These are phyloP conservation scores for Monosporascus sp. DNA, from an alignment of 2,329 filamentous ascomycete species.

Conservation along the genomic window DNA sequence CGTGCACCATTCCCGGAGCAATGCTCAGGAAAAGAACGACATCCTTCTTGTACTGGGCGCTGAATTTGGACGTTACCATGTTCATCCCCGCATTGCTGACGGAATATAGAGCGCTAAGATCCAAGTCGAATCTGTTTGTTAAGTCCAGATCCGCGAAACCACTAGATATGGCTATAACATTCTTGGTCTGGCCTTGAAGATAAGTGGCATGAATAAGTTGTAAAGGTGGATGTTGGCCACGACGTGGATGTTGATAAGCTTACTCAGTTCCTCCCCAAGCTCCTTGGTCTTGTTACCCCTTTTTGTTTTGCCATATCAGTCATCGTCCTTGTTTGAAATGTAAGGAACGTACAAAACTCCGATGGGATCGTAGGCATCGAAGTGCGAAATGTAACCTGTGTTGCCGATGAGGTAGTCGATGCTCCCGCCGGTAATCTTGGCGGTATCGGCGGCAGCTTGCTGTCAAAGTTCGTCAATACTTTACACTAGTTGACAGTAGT, in stretches of 20 bases:
- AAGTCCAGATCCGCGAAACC: constrained; percentile 50
- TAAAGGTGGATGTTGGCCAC: constrained; percentile 47
- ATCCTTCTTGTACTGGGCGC: no score
- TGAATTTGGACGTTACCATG: no score
- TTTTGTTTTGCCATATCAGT: no score
- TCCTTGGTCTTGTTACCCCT: constrained; percentile 26
- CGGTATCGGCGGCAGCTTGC: constrained; percentile 18
- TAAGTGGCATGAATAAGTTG: constrained; percentile 47
- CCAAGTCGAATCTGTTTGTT: no score
- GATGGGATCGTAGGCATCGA: constrained; percentile 27
- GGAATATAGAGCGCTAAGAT: constrained; percentile 22
- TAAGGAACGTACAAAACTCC: constrained; percentile 29
- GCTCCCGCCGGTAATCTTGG: constrained; percentile 30
- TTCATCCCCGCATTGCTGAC: no score
- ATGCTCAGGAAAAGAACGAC: no score
- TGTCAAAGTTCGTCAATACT: no score
- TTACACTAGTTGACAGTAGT: no score
- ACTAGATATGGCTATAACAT: constrained; percentile 27
- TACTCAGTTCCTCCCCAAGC: constrained; percentile 29
- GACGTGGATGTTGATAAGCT: constrained; percentile 42
- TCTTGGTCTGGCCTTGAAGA: constrained; percentile 41
- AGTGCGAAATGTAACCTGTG: constrained; percentile 31
- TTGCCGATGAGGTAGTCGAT: constrained; percentile 52
- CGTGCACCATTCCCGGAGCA: no score
- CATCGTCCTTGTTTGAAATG: background rate